Evolutionary conservation across 345 rosid species (phyloP).

Genomic region (Pugionium cornutum): DNA sequence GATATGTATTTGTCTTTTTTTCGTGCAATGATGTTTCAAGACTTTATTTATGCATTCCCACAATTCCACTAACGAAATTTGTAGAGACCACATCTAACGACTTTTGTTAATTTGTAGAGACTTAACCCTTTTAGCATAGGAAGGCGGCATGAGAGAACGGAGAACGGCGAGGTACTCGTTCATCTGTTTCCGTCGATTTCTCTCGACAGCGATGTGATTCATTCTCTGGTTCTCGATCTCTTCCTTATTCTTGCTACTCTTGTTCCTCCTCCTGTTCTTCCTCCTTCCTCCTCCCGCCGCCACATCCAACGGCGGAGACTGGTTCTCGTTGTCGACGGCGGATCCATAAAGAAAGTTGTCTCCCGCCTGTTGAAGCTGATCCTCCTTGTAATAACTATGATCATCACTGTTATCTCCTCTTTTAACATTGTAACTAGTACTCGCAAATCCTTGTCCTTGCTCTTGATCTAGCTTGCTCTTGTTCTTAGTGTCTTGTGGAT

Average conservation of each 20-base stretch:
- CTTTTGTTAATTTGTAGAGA: conserved; percentile 31
- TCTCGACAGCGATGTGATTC: conserved; percentile 93
- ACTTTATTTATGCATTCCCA: conserved; percentile 29
- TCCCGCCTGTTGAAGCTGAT: conserved; percentile 23
- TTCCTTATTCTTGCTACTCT: conserved; percentile 69
- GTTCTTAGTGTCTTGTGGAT: conserved; percentile 38
- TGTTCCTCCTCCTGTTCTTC: conserved; percentile 55
- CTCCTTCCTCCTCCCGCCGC: conserved; percentile 30
- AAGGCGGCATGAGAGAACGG: conserved; percentile 84
- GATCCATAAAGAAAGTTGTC: conserved; percentile 31
- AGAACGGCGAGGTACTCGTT: conserved; percentile 80
- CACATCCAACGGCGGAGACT: conserved; percentile 31
- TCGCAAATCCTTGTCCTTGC: conserved; percentile 16
- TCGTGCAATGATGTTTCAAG: conserved; percentile 29
- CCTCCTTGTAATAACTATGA: conserved; percentile 26
- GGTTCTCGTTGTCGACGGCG: conserved; percentile 21
- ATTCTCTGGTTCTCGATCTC: conserved; percentile 91
- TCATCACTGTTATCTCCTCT: conserved; percentile 17
- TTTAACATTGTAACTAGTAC: conserved; percentile 13
- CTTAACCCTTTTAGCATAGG: conserved; percentile 85
- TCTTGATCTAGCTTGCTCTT: conserved; percentile 41
- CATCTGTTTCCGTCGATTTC: conserved; percentile 96
- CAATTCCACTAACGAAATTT: conserved; percentile 31
- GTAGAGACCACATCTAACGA: conserved; percentile 2
- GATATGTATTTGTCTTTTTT: not conserved